Base-by-base conservation (phyloP, 495 filamentous ascomycete genomes). In the Penicillium paradoxum region DNA sequence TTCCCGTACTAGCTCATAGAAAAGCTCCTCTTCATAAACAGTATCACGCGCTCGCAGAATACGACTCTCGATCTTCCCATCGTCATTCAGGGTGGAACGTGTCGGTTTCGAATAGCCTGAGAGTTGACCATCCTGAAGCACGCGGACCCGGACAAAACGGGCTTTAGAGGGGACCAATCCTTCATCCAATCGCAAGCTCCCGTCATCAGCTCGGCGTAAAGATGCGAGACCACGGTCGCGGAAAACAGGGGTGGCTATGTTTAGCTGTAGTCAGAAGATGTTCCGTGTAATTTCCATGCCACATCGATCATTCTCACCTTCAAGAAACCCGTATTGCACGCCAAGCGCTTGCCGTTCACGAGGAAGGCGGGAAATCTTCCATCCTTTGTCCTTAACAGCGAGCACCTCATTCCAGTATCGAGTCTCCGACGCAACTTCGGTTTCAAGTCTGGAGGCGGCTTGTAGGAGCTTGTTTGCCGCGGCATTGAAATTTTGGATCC, bases 11-110 rank as follows among this genome's bases (percentile, higher is more conserved):
- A 99, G 67, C 67, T 97, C 93, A 55, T 95, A 84, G 77, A 90
- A 95, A n/a, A 99, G 70, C 63, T 99, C 95, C 60, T 96, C 86
- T 48, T 91, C 87, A 62, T 89, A 97, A 1, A 95, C 75, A 49
- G 88, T 90, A 66, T 99, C 87, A 24, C 91, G 84, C 10, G 91
- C 89, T 57, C 90, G 84, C 15, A 85, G 77, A 39, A 97, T 88
- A 7, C 79, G 79, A 32, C 83, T 74, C 54, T 91, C 83, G 14
- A 83, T 71, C 1, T 75, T 69, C 2, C 68, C 62, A 6, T 51
- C 55, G 4, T 62, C 56, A 25, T 50, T 45, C 1, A 62, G 21
- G 74, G 54, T 43, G 60, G 72, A 21, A 66, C 63, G 49, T 61
- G 64, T 56, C 58, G 74, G 49, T 65, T 64, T 49, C 55, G 81